Evolutionary conservation across 108 stramenopile genomes (phyloP), one percentile per base, ranked within the genome.

Genomic region (Skeletonema costatum): DNA sequence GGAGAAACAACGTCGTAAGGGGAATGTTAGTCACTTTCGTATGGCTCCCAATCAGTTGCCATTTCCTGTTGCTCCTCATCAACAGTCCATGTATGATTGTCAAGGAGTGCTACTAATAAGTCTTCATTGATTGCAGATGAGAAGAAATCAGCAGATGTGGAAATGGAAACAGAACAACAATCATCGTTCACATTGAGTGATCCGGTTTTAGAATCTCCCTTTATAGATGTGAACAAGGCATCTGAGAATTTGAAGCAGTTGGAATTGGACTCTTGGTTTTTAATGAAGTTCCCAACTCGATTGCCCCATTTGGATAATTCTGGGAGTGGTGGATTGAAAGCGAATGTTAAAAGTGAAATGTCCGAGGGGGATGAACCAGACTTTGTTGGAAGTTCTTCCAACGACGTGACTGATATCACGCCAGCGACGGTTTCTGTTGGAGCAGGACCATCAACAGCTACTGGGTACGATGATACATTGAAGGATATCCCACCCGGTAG

Each of bases 391-490:
- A 81, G 76, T 68, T 33, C 33, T 58, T 3, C 60, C 13, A 63
- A 16, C 44, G 44, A 46, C 3, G 16, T 16, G 44, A 46, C 16
- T 46, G 11, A 46, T 46, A 46, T 46, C 0, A 46, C 16, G n/a
- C 16, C n/a, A 4, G 59, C 50, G 31, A 66, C 25, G 17, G 33
- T 33, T 65, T 32, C 30, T 17, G 44, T 25, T 12, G 80, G 36
- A 4, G 38, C 41, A 36, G 29, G 64, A 11, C 44, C 44, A 46
- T 29, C 38, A 2, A 11, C 59, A 41, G 69, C 68, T 30, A 53
- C 39, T 51, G 74, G 83, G 11, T 91, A 86, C 66, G 95, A 96
- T 75, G 90, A 96, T 74, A 85, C 80, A 6, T 72, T 93, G 36
- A 75, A 73, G 30, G 77, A 78, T 32, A 64, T 86, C 46, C 62